Evolutionary conservation across 495 filamentous ascomycete genomes (phyloP).

Genomic region (Penicillium riverlandense): DNA sequence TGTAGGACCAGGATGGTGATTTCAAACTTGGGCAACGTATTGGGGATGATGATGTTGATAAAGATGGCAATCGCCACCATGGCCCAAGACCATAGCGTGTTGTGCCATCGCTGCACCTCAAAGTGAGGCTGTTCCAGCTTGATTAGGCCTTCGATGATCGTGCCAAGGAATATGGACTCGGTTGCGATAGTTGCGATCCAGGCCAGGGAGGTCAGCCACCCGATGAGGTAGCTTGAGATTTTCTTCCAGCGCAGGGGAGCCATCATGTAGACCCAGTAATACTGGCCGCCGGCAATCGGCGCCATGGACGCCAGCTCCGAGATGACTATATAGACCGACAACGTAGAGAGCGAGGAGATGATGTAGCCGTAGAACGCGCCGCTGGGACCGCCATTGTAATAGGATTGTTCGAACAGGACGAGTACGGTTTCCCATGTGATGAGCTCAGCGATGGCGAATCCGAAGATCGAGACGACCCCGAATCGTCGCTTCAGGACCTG

Average conservation of each 20-base stretch:
- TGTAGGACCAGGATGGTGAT: conserved; percentile 37
- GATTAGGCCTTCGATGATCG: conserved; percentile 38
- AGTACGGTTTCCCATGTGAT: conserved; percentile 33
- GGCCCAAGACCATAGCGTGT: conserved; percentile 39
- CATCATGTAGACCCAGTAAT: conserved; percentile 38
- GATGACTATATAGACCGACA: conserved; percentile 37
- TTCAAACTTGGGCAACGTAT: conserved; percentile 36
- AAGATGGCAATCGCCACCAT: conserved; percentile 32
- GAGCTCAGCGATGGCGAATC: conserved; percentile 29
- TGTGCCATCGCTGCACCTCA: conserved; percentile 36
- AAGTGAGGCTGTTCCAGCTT: conserved; percentile 34
- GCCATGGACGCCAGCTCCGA: conserved; percentile 44
- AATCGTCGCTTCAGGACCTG: conserved; percentile 32
- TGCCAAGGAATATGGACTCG: conserved; percentile 27
- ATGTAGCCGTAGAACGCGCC: conserved; percentile 44
- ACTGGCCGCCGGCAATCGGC: conserved; percentile 33
- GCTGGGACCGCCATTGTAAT: conserved; percentile 37
- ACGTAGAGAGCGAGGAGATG: conserved; percentile 37
- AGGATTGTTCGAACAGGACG: conserved; percentile 17
- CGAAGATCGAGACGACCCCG: conserved; percentile 30
- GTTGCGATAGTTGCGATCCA: conserved; percentile 30
- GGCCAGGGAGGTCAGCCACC: conserved; percentile 24
- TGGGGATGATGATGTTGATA: conserved; percentile 34
- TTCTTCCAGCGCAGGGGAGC: conserved; percentile 24
- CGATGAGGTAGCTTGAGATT: conserved; percentile 31